phyloP scores from a whole-genome alignment of 1,139 yeast species.

The Yamadazyma jaroonii region DNA sequence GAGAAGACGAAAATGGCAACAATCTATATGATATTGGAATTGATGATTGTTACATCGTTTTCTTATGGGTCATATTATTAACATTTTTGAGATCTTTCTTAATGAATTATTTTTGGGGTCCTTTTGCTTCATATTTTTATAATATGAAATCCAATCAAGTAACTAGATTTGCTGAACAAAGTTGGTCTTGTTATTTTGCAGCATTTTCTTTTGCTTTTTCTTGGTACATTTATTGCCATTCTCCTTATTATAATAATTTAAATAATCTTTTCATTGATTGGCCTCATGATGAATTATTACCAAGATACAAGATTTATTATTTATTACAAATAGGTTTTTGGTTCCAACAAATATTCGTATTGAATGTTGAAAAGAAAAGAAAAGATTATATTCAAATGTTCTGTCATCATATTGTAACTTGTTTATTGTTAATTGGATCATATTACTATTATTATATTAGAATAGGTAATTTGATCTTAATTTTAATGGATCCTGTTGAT shows the following conservation, averaged over 20 bases:
- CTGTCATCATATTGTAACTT: conserved; percentile 81
- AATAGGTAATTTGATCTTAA: conserved; percentile 74
- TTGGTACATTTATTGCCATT: conserved; percentile 49
- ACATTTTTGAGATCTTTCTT: conserved; percentile 59
- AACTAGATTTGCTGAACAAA: conserved; percentile 80
- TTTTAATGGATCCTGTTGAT: conserved; percentile 84
- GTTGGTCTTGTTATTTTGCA: conserved; percentile 75
- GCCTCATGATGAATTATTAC: conserved; percentile 63
- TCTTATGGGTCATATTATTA: conserved; percentile 54
- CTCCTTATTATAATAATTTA: conserved; percentile 60
- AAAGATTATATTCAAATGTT: conserved; percentile 88
- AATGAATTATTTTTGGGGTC: conserved; percentile 58
- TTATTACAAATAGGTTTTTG: conserved; percentile 71
- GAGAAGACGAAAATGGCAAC: conserved; percentile 16
- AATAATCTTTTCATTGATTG: conserved; percentile 66
- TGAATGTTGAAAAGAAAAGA: conserved; percentile 74
- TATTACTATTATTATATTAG: conserved; percentile 71
- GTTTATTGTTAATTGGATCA: conserved; percentile 64
- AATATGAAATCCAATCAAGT: conserved; percentile 52
- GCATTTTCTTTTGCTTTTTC: conserved; percentile 57
- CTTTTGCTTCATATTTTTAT: conserved; percentile 48
- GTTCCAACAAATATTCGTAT: conserved; percentile 76
- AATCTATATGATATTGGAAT: conserved; percentile 51
- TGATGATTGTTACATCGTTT: conserved; percentile 55
- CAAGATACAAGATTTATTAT: conserved; percentile 65